Evolutionary conservation across 2,329 filamentous ascomycete genomes (phyloP), one percentile per base, ranked within the genome.

Genomic region (Pseudocercospora macadamiae): DNA sequence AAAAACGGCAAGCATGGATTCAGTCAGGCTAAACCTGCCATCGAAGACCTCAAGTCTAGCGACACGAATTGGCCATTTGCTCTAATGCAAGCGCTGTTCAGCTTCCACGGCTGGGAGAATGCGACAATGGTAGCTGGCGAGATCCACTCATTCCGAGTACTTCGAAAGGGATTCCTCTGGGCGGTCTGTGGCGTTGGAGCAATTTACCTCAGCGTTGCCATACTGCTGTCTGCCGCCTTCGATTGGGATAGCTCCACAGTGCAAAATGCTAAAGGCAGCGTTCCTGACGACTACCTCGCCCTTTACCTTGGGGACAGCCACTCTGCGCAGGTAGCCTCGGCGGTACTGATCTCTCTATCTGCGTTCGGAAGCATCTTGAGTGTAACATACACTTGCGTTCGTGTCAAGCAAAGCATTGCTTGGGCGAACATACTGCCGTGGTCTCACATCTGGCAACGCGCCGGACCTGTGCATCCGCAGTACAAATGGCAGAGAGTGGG

Each of bases 361-460:
- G 59, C 61, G 2, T 48, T 58, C 23, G 61, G 61, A 4, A 61
- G 45, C 32, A 37, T 63, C 7, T 28, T 61, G 25, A 55, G 54
- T 51, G 59, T 63, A 12, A 52, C 55, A 14, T 63, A 61, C 42
- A 61, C 61, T 16, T 52, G 49, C 42, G 26, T 55, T 21, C 19
- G 57, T 55, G 62, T 64, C 14, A 64, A 62, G 51, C 60, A 62
- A 51, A 58, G 42, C 16, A 59, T 64, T 34, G 59, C 36, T 18
- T 57, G 56, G 53, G 44, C 52, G 32, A 62, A 62, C 23, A 55
- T 64, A 19, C 57, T 62, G 10, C 62, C 62, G 2, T 57, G 37
- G 12, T 64, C 60, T 1, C 42, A 49, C 6, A 28, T 60, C 23
- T 64, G 59, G 59, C 28, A 54, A 30, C 45, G 32, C 19, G 19